phyloP scores from a whole-genome alignment of 306 rosid genomes.

The Prunus dulcis region DNA sequence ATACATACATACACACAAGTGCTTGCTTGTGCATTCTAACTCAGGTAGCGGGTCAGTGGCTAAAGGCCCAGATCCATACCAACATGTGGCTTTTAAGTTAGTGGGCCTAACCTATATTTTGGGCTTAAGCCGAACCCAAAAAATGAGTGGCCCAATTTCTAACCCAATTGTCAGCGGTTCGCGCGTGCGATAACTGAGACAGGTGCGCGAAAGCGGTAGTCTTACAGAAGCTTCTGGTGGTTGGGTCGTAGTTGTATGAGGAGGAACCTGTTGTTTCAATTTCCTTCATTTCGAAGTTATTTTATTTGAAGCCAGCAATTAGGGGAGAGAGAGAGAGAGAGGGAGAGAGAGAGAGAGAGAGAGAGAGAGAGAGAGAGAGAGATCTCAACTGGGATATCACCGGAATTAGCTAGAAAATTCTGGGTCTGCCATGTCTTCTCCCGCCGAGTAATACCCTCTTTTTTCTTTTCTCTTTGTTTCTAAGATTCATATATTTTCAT shows the following conservation, averaged over 20 bases:
- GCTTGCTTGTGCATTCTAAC: too few species aligned
- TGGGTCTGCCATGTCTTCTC: conserved; percentile 68
- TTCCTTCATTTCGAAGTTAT: conserved; percentile 7
- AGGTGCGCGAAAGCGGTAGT: neutral
- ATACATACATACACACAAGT: too few species aligned
- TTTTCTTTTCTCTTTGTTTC: neutral
- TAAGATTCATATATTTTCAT: neutral
- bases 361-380: neutral
- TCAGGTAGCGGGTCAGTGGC: neutral
- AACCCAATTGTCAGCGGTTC: neutral
- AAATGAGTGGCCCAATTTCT: neutral
- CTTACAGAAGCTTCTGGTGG: conserved; percentile 24
- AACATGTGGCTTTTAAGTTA: neutral
- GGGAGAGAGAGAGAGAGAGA: neutral
- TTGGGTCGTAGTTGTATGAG: neutral
- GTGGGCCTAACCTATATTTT: neutral
- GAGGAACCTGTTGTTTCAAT: neutral
- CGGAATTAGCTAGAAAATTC: conserved; percentile 22
- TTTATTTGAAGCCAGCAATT: neutral
- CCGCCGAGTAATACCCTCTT: conserved; percentile 67
- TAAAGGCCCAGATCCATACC: neutral
- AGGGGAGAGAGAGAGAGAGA: neutral
- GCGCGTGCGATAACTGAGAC: conserved; percentile 2
- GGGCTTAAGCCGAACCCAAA: neutral
- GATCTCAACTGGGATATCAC: conserved; percentile 12